Evolutionary conservation across 257 asterid genomes (phyloP).

Genomic region (Petrea volubilis): DNA sequence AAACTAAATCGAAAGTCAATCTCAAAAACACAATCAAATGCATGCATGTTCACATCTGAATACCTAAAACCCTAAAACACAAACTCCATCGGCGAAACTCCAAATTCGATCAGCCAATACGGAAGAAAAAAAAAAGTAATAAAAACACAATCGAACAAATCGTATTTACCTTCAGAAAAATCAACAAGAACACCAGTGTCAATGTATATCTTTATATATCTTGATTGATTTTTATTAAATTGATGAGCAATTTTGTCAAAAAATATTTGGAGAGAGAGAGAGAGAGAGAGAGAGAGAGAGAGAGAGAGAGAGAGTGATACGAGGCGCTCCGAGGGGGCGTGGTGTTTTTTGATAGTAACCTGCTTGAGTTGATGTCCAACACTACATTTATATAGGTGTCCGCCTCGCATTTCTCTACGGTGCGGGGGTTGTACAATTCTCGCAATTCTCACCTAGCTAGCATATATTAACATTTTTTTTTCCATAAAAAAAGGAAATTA

Average conservation of each 20-base stretch:
- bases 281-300: conserved; percentile 2
- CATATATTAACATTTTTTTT: no score
- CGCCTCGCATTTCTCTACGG: conserved; percentile 23
- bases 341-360: conserved; percentile 17
- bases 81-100: not conserved
- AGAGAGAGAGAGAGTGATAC: conserved; percentile 21
- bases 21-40: conserved; percentile 18
- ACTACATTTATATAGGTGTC: conserved; percentile 3
- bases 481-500: no score
- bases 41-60: conserved; percentile 29
- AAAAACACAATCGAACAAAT: conserved; percentile 5
- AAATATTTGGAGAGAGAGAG: not conserved
- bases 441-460: not conserved
- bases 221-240: conserved; percentile 8
- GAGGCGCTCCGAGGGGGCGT: conserved; percentile 34
- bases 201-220: conserved; percentile 2
- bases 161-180: conserved; percentile 27
- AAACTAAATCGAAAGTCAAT: conserved; percentile 8
- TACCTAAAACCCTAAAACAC: conserved; percentile 31
- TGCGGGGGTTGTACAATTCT: conserved; percentile 10
- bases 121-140: not conserved
- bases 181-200: not conserved
- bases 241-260: not conserved
- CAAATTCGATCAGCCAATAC: conserved; percentile 25
- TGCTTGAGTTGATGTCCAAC: conserved; percentile 17